Conservation (phyloP, 305 asterid species). For the Caryopteris hybrid region DNA sequence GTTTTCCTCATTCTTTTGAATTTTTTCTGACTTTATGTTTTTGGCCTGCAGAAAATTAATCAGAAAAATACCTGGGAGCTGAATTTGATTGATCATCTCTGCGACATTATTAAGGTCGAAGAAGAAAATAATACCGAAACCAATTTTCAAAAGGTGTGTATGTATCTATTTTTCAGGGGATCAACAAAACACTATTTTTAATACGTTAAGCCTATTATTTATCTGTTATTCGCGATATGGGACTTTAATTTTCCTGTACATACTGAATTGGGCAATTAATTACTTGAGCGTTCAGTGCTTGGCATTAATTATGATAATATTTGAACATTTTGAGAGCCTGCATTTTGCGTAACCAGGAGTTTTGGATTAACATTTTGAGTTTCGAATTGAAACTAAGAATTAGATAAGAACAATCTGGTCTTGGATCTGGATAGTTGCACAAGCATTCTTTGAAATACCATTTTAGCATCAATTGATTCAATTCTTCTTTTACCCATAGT, state of each 20-base stretch:
- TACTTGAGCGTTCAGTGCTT: neutral
- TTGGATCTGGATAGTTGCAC: neutral
- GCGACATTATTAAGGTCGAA: conserved; percentile 74
- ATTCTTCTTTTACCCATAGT: neutral
- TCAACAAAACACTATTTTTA: neutral
- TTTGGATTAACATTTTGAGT: neutral
- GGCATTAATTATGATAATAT: neutral
- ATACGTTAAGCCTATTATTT: neutral
- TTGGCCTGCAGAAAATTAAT: conserved; percentile 69
- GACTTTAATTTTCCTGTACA: neutral
- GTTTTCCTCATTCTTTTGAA: neutral
- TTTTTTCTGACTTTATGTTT: neutral
- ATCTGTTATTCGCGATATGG: neutral
- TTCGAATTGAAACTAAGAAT: neutral
- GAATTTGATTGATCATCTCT: conserved; percentile 78
- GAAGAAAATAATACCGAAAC: conserved; percentile 86
- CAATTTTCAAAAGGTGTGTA: conserved; percentile 86
- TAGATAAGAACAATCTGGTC: neutral
- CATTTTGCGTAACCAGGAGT: neutral
- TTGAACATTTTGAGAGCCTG: neutral
- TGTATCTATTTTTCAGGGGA: neutral
- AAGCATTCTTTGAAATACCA: neutral
- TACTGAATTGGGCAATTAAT: conserved; percentile 1
- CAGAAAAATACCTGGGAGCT: conserved; percentile 99
- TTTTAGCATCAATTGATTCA: neutral